Evolutionary conservation across 2,329 filamentous ascomycete species (phyloP).

Genomic region (Fusarium goolgardi): DNA sequence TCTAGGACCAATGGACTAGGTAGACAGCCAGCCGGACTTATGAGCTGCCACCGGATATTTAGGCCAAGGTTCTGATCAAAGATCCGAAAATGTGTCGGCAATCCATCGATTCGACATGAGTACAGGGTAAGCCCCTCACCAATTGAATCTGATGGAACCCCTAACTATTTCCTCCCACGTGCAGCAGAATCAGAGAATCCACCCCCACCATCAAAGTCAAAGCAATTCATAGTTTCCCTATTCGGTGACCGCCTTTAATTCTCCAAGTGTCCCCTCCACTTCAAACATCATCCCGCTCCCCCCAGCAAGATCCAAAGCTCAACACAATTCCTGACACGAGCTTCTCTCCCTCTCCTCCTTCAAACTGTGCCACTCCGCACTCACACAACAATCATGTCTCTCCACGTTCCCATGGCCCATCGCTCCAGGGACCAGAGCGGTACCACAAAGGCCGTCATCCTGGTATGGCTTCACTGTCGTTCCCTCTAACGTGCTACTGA

Average conservation of each 20-base stretch:
- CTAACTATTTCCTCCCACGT: constrained; percentile 38
- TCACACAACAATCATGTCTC: constrained; percentile 58
- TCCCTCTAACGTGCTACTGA: not conserved
- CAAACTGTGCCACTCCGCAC: not conserved
- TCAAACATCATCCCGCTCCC: constrained; percentile 2
- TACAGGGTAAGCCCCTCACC: constrained; percentile 33
- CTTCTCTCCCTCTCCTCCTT: constrained; percentile 4
- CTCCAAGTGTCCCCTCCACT: constrained; percentile 40
- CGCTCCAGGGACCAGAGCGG: constrained; percentile 64
- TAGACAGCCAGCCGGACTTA: no score
- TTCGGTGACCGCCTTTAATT: constrained; percentile 42
- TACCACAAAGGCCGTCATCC: constrained; percentile 91
- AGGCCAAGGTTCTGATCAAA: not conserved
- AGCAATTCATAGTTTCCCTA: constrained; percentile 30
- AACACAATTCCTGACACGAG: constrained; percentile 23
- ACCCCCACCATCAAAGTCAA: constrained; percentile 22
- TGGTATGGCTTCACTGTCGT: constrained; percentile 67
- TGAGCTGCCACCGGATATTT: not conserved
- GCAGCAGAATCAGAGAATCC: constrained; percentile 15
- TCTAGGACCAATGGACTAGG: no score
- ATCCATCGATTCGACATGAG: not conserved
- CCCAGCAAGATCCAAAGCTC: constrained; percentile 27
- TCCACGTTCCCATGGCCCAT: constrained; percentile 66
- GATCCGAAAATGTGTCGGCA: not conserved
- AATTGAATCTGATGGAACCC: constrained; percentile 13